Evolutionary conservation across 192 early-diverging fungal species (phyloP).

Genomic region (Coemansia javaensis): DNA sequence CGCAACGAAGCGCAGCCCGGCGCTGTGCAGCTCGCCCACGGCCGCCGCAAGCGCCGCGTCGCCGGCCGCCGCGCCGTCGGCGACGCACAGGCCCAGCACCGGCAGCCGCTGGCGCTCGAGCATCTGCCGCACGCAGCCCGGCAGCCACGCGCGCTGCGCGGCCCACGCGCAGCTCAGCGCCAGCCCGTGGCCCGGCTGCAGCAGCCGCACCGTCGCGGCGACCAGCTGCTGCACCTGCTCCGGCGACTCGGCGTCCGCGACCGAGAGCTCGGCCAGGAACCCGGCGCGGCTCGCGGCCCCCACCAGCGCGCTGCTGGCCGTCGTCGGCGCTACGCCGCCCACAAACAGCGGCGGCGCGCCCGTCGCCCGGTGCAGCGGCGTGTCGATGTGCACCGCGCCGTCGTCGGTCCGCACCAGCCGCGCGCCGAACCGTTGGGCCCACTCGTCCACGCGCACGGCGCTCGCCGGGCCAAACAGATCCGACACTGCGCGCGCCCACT

Average conservation of each 20-base stretch:
- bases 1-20: constrained; percentile 76
- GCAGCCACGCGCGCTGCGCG: constrained; percentile 73
- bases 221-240: constrained; percentile 64
- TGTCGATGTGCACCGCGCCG: constrained; percentile 74
- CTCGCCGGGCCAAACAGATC: neutral
- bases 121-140: constrained; percentile 68
- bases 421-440: constrained; percentile 73
- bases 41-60: neutral
- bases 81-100: constrained; percentile 79
- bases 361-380: constrained; percentile 73
- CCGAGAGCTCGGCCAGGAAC: constrained; percentile 87
- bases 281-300: constrained; percentile 83
- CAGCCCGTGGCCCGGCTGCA: constrained; percentile 77
- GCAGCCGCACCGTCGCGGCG: constrained; percentile 64
- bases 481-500: neutral
- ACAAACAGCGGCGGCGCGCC: constrained; percentile 88
- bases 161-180: constrained; percentile 72
- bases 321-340: constrained; percentile 84
- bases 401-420: constrained; percentile 58
- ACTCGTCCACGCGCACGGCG: constrained; percentile 51
- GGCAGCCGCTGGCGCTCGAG: constrained; percentile 75
- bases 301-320: constrained; percentile 74
- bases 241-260: constrained; percentile 74
- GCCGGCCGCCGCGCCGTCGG: constrained; percentile 67
- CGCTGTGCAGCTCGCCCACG: constrained; percentile 61